Base-by-base conservation (phyloP, 2,329 filamentous ascomycete species). In the Pseudogymnoascus sp. region DNA sequence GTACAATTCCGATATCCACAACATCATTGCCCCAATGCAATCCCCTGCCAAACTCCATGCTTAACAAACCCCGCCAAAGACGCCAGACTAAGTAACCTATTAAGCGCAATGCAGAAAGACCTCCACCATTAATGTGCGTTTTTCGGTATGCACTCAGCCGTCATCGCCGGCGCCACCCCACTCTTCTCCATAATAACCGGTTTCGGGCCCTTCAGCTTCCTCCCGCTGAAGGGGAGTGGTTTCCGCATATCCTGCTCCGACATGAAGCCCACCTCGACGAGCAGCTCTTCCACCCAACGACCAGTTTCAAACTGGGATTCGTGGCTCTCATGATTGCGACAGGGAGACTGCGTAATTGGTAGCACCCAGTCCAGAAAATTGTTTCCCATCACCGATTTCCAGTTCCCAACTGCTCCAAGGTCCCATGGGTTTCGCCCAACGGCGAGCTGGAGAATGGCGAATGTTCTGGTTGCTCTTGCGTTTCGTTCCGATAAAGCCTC, bases 391-490 rank as follows among this genome's bases (percentile, higher is more conserved):
- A 97, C 84, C 12, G 88, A 83, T 67, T 85, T 84, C 77, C 92
- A 88, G 71, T 98, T 98, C 28, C 79, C 76, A 66, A 83, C 80
- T 31, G 74, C 78, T 1, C 89, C 90, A 0, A 95, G 78, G 69
- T 96, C 85, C 87, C 91, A 99, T 0, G 91, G 91, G 68, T 96
- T 96, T 68, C 95, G 88, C 8, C 90, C 88, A 0, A 84, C 82
- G 2, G 85, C 79, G 0, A 89, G 90, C 65, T 84, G 82, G 1
- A 97, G 78, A 41, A 98, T 88, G 11, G 90, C 91, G 72, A 96
- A 98, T 10, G 84, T 89, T 28, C 87, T 83, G 4, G 78, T 80
- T 24, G 85, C 84, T 64, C 62, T 66, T 2, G 63, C 62, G 60
- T 71, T 68, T 63, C 72, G 66, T 3, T 65, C 46, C 62, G 43